Evolutionary conservation across 495 filamentous ascomycete species (phyloP), one percentile per base, ranked within the genome.

Genomic region (Schizothecium vesticola): DNA sequence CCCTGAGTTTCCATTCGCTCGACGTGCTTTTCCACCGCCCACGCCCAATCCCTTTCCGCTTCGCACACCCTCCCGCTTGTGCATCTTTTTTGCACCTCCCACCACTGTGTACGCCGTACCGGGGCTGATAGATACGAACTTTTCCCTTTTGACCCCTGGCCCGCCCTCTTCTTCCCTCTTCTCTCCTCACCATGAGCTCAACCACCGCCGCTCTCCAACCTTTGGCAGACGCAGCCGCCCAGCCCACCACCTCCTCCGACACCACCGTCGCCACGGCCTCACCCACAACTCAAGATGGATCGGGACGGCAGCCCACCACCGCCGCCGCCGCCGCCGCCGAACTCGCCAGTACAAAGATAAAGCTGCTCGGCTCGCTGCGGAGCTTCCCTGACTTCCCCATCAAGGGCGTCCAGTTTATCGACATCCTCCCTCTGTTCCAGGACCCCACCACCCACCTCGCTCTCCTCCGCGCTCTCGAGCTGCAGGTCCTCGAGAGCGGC

Each of bases 341-440:
- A 93, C 90, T 95, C 92, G 82, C 92, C 92, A 81, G 88, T 93
- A 88, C 92, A 90, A 92, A 92, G 87, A 86, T 92, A 90, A 91
- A 77, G 71, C 80, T 87, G 58, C 74, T 80, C 69, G 77, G 79
- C 63, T 77, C 82, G 59, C 80, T 86, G 28, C 80, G 80, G 77
- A 90, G 91, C 80, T 97, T 91, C 82, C 90, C 91, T 67, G 93
- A 99, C 85, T 98, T 99, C 82, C 96, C 96, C 36, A 89, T 90
- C 61, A 90, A 91, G 7, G 96, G 96, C 77, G 93, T 99, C 76
- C 86, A 96, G 66, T 99, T 99, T 81, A 92, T 97, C 85, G 96
- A 99, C 80, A 97, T 99, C 81, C 88, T 99, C 68, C 96, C 95
- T 33, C 89, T 99, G 72, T 99, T 99, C 84, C 89, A 90, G 78